Conservation (phyloP, 306 rosid species). For the Dalbergia cultrata region DNA sequence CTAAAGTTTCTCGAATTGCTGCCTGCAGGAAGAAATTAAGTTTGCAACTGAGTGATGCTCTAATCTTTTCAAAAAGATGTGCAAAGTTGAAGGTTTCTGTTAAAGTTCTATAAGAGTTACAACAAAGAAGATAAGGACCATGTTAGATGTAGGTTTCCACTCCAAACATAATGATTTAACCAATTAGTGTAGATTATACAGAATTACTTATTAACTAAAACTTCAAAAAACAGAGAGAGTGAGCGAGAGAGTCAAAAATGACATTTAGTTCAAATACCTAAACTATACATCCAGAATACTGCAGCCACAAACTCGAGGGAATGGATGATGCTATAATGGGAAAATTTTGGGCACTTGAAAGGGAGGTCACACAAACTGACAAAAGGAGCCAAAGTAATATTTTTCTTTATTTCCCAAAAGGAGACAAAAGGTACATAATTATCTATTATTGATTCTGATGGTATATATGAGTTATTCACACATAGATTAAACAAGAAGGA, state of each 20-base stretch:
- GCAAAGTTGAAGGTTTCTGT: conserved; percentile 12
- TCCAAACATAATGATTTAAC: conserved; percentile 10
- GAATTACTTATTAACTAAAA: conserved; percentile 7
- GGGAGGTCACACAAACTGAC: conserved; percentile 19
- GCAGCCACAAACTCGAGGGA: neutral
- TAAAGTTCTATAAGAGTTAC: neutral
- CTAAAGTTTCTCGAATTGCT: conserved; percentile 72
- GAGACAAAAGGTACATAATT: neutral
- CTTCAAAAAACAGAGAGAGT: neutral
- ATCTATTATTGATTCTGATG: neutral
- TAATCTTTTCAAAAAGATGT: neutral
- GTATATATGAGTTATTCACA: conserved; percentile 1
- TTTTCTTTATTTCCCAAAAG: conserved; percentile 17
- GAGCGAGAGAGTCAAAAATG: neutral
- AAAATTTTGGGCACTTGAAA: conserved; percentile 3
- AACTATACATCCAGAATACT: neutral
- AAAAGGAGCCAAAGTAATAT: neutral
- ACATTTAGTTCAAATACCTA: neutral
- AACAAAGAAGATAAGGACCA: neutral
- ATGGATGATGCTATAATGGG: neutral
- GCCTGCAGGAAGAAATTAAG: conserved; percentile 67
- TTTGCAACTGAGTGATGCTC: conserved; percentile 13
- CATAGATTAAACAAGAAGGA: conserved; percentile 9
- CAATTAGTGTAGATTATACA: neutral
- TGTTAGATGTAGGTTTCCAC: too few species aligned